These are phyloP conservation scores for Dictyostelium citrinum DNA, from an alignment of 78 protist species.

Conservation along the genomic window DNA sequence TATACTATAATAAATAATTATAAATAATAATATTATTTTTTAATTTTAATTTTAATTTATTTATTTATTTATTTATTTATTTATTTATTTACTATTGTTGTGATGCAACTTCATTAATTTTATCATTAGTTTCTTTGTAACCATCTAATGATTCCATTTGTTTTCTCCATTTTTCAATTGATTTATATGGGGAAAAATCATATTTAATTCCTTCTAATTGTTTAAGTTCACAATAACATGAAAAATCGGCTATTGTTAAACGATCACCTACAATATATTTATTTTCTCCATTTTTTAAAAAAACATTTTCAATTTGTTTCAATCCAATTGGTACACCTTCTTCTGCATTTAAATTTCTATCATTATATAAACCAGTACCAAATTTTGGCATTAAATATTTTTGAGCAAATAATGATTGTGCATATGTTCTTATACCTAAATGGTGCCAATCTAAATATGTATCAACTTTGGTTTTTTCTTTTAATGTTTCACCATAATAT, in stretches of 20 bases:
- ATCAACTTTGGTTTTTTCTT: neutral
- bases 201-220: neutral
- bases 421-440: neutral
- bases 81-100: neutral
- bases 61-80: too few relatives aligned
- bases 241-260: conserved; percentile 12
- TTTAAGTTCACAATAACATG: conserved; percentile 10
- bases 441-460: conserved; percentile 44
- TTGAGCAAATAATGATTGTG: neutral
- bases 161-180: neutral
- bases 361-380: neutral
- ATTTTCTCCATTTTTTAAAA: neutral
- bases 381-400: conserved; percentile 12
- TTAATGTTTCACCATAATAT: neutral
- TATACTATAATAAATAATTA: too few relatives aligned
- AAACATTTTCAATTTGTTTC: neutral
- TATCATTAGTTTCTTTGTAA: neutral
- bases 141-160: neutral
- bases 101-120: neutral
- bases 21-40: too few relatives aligned
- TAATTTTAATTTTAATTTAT: too few relatives aligned
- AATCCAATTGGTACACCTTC: neutral
- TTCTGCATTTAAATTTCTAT: neutral
- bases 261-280: neutral
- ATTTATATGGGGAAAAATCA: neutral